Evolutionary conservation across 2,329 filamentous ascomycete species (phyloP).

Genomic region (Coniella vitis): DNA sequence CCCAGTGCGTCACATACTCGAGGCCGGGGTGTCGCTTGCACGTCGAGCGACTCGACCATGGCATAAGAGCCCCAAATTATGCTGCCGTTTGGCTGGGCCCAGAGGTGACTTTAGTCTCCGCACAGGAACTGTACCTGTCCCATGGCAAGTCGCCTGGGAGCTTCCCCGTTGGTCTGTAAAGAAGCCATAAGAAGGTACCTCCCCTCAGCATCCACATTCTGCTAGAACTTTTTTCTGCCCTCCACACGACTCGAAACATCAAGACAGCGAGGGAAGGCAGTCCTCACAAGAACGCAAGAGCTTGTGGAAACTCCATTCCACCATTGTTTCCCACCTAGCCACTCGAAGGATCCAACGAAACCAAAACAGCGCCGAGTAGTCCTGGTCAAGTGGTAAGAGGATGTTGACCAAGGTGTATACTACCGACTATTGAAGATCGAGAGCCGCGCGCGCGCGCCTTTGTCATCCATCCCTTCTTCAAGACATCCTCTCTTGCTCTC

Average conservation of each 20-base stretch:
- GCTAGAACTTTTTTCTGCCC: slow-evolving; percentile 21
- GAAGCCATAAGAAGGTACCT: slow-evolving; percentile 34
- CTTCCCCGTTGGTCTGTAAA: slow-evolving; percentile 38
- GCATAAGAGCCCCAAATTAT: slow-evolving; percentile 57
- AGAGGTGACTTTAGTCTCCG: slow-evolving; percentile 37
- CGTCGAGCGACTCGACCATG: slow-evolving; percentile 44
- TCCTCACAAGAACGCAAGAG: background rate
- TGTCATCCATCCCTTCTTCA: slow-evolving; percentile 10
- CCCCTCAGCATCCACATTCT: slow-evolving; percentile 29
- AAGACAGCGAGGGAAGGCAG: slow-evolving; percentile 33
- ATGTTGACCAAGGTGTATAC: slow-evolving; percentile 2
- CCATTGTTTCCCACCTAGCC: background rate
- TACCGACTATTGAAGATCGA: slow-evolving; percentile 5
- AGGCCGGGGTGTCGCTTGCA: slow-evolving; percentile 40
- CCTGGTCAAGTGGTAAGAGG: slow-evolving; percentile 11
- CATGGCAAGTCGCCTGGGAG: slow-evolving; percentile 40
- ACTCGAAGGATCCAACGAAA: background rate
- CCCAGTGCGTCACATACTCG: slow-evolving; percentile 35
- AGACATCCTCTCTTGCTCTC: background rate
- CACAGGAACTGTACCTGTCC: slow-evolving; percentile 42
- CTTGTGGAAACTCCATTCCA: background rate
- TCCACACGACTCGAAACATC: slow-evolving; percentile 33
- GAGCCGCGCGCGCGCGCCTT: slow-evolving; percentile 14
- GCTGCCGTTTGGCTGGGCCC: slow-evolving; percentile 42
- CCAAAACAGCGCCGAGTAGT: background rate